Percentiles rank a stretch among this genome's conserved stretches.
These are phyloP conservation scores for Epichloe sylvatica DNA, from an alignment of 2,329 filamentous ascomycete genomes.

Conservation along the genomic window DNA sequence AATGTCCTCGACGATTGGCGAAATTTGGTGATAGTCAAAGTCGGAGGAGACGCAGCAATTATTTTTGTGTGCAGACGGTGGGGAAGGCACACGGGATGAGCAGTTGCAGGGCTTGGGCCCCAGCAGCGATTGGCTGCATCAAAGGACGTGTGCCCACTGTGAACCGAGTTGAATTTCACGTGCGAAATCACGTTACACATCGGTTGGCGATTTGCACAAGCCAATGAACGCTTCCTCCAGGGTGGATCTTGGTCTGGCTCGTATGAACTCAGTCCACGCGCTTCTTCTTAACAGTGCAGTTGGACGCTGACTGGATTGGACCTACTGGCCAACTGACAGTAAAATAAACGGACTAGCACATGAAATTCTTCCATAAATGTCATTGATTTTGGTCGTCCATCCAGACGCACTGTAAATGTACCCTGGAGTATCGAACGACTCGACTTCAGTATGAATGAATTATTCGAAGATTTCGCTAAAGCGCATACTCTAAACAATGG, in stretches of 20 bases:
- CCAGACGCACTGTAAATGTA: not conserved
- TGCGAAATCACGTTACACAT: not conserved
- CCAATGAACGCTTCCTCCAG: not conserved
- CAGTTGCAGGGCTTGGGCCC: slow-evolving; percentile 24
- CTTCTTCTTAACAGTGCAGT: too few species aligned
- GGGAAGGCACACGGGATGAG: slow-evolving; percentile 23
- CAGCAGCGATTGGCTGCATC: slow-evolving; percentile 20
- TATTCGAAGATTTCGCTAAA: slow-evolving; percentile 60
- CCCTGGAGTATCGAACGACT: not conserved
- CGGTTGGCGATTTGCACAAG: not conserved
- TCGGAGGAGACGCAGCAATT: slow-evolving; percentile 23
- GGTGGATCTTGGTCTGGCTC: not conserved
- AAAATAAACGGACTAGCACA: not conserved
- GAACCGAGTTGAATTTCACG: slow-evolving; percentile 3
- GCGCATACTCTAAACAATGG: slow-evolving; percentile 55
- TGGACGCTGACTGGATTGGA: not conserved
- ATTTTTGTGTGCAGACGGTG: slow-evolving; percentile 30
- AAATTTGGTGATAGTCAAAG: slow-evolving; percentile 27
- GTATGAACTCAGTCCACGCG: too few species aligned
- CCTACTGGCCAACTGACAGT: not conserved
- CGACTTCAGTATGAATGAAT: slow-evolving; percentile 46
- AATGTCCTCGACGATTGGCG: slow-evolving; percentile 30
- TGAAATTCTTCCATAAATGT: not conserved
- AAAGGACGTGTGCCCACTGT: not conserved
- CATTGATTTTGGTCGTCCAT: not conserved